Conservation (phyloP, 805 yeast genomes). For the Yamadazyma kitorensis region DNA sequence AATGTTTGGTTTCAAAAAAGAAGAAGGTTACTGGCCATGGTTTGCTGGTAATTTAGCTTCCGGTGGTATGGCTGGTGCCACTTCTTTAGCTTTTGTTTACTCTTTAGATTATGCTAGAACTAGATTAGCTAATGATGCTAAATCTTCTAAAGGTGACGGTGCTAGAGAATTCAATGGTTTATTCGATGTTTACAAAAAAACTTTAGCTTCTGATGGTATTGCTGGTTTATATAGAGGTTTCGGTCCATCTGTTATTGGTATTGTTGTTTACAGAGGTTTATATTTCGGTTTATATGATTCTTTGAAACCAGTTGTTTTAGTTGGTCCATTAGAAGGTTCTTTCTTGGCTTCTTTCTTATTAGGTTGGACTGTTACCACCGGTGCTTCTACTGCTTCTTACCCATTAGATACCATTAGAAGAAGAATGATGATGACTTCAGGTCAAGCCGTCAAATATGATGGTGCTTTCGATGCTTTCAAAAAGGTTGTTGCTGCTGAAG, state of each 20-base stretch:
- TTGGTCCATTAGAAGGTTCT: slow-evolving; percentile 91
- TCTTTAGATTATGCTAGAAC: slow-evolving; percentile 98
- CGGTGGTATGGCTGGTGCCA: slow-evolving; percentile 98
- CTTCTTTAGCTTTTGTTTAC: slow-evolving; percentile 89
- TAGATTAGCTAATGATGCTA: slow-evolving; percentile 98
- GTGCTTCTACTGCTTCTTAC: slow-evolving; percentile 98
- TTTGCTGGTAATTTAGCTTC: slow-evolving; percentile 98
- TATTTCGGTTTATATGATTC: slow-evolving; percentile 98
- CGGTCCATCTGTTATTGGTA: slow-evolving; percentile 98
- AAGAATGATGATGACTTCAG: slow-evolving; percentile 99
- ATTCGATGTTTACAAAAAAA: slow-evolving; percentile 94
- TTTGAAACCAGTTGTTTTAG: slow-evolving; percentile 89
- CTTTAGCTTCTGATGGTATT: slow-evolving; percentile 92
- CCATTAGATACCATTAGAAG: slow-evolving; percentile 99
- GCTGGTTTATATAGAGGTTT: slow-evolving; percentile 99
- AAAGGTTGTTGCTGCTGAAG: slow-evolving; percentile 94
- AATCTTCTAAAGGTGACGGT: slow-evolving; percentile 82
- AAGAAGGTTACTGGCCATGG: slow-evolving; percentile 89
- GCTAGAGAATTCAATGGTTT: slow-evolving; percentile 93
- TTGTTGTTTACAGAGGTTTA: slow-evolving; percentile 97
- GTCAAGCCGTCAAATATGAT: slow-evolving; percentile 95
- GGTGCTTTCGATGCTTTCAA: slow-evolving; percentile 93
- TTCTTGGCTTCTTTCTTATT: slow-evolving; percentile 93
- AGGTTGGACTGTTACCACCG: slow-evolving; percentile 98
- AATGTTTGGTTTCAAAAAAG: slow-evolving; percentile 96